Evolutionary conservation across 2,329 filamentous ascomycete genomes (phyloP).

Genomic region (Stachybotrys chartarum): DNA sequence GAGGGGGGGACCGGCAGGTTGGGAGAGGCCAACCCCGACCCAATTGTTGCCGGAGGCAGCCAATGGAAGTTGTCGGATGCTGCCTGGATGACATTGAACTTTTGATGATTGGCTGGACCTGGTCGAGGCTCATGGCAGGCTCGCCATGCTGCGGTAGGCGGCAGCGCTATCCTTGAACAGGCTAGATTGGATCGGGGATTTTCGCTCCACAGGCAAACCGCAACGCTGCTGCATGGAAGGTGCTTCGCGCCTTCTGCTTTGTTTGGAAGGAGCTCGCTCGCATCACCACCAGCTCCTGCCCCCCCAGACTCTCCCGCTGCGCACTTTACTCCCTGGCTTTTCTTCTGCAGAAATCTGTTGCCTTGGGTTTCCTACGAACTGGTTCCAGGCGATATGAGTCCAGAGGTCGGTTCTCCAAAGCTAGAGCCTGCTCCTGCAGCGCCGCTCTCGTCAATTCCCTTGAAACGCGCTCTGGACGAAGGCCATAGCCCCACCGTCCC

Average conservation of each 20-base stretch:
- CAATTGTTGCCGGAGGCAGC: not conserved
- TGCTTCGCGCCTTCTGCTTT: not conserved
- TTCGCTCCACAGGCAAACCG: not conserved
- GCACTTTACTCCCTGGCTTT: not conserved
- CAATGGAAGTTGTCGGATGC: not conserved
- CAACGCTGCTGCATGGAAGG: not conserved
- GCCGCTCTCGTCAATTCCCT: conserved; percentile 43
- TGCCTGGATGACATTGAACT: not conserved
- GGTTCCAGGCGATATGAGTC: conserved; percentile 19
- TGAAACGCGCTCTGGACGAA: conserved; percentile 62
- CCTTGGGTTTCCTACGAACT: not conserved
- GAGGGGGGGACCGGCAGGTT: not conserved
- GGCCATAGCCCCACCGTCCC: conserved; percentile 64
- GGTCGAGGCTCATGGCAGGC: not conserved
- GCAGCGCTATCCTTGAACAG: not conserved
- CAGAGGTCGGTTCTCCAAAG: conserved; percentile 29
- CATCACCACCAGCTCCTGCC: not conserved
- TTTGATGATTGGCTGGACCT: not conserved
- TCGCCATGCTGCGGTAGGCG: not conserved
- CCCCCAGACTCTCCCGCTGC: too few species aligned
- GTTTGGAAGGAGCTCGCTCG: not conserved
- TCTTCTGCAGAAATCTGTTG: not conserved
- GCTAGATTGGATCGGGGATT: not conserved
- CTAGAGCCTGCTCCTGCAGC: conserved; percentile 32
- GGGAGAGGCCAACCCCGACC: not conserved